Evolutionary conservation across 106 monocot genomes (phyloP).

Genomic region (Gastrodia elata): DNA sequence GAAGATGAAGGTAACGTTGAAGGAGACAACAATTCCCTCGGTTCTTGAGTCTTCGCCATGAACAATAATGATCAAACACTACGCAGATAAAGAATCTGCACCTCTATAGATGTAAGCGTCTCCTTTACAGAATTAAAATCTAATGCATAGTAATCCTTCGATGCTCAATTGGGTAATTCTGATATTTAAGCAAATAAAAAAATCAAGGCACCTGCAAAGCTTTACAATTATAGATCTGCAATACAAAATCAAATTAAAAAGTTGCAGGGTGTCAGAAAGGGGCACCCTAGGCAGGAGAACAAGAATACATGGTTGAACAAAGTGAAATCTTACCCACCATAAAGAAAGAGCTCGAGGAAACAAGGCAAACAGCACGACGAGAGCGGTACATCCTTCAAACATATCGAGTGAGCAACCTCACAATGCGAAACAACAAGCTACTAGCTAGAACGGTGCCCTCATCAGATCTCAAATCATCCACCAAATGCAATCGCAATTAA

Average conservation of each 20-base stretch:
- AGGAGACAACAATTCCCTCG: conserved; percentile 16
- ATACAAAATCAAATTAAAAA: neutral
- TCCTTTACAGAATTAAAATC: neutral
- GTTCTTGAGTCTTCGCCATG: conserved; percentile 16
- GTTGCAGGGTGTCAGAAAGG: neutral
- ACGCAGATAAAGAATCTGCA: neutral
- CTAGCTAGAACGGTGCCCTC: neutral
- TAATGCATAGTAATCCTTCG: neutral
- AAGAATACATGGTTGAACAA: neutral
- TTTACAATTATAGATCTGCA: neutral
- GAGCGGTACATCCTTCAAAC: neutral
- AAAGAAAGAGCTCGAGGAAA: neutral
- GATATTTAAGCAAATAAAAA: neutral
- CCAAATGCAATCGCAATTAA: conserved; percentile 2
- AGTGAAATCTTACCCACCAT: neutral
- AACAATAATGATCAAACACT: neutral
- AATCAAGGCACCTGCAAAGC: neutral
- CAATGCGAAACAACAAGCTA: neutral
- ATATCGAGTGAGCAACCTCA: neutral
- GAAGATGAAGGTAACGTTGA: conserved; percentile 26
- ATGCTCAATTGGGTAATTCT: neutral
- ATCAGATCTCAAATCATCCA: conserved; percentile 11
- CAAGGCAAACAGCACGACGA: conserved; percentile 2
- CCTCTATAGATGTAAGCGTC: neutral
- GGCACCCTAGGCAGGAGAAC: neutral